Evolutionary conservation across 1,139 yeast species (phyloP).

Genomic region (Geotrichum klebahnii): DNA sequence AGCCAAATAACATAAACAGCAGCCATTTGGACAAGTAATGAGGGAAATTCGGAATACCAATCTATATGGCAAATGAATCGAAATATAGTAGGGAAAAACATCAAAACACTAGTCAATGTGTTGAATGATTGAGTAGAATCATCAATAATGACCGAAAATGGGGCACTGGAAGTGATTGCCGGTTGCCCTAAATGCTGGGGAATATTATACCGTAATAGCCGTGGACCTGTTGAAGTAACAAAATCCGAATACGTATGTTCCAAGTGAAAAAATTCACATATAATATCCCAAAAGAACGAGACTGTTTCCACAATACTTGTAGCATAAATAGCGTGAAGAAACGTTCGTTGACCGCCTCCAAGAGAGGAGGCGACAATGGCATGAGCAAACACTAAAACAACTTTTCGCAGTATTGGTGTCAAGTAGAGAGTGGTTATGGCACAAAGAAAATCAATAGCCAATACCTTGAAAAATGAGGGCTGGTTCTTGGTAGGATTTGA

Average conservation of each 20-base stretch:
- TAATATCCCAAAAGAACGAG: slow-evolving; percentile 28
- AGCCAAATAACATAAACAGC: slow-evolving; percentile 35
- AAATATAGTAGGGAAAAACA: slow-evolving; percentile 27
- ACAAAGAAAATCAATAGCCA: slow-evolving; percentile 26
- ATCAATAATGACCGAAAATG: slow-evolving; percentile 7
- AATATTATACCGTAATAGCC: slow-evolving; percentile 6
- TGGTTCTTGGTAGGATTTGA: slow-evolving; percentile 14
- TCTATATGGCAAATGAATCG: slow-evolving; percentile 30
- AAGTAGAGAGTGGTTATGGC: slow-evolving; percentile 31
- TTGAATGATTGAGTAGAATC: slow-evolving; percentile 24
- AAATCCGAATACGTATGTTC: slow-evolving; percentile 12
- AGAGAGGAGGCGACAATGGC: slow-evolving; percentile 38
- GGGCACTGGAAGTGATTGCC: slow-evolving; percentile 5
- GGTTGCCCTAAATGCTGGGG: slow-evolving; percentile 3
- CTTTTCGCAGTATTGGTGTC: slow-evolving; percentile 29
- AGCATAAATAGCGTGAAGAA: slow-evolving; percentile 37
- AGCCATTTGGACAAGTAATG: slow-evolving; percentile 30
- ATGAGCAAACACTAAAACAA: slow-evolving; percentile 36
- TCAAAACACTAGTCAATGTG: slow-evolving; percentile 29
- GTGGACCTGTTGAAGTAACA: slow-evolving; percentile 11
- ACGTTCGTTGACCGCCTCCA: slow-evolving; percentile 36
- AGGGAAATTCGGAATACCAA: slow-evolving; percentile 34
- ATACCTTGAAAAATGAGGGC: slow-evolving; percentile 22
- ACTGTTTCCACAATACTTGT: slow-evolving; percentile 33
- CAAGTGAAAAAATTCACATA: slow-evolving; percentile 18